These are phyloP conservation scores for Rhizopus sp. DNA, from an alignment of 371 early-diverging fungal species.

Conservation along the genomic window DNA sequence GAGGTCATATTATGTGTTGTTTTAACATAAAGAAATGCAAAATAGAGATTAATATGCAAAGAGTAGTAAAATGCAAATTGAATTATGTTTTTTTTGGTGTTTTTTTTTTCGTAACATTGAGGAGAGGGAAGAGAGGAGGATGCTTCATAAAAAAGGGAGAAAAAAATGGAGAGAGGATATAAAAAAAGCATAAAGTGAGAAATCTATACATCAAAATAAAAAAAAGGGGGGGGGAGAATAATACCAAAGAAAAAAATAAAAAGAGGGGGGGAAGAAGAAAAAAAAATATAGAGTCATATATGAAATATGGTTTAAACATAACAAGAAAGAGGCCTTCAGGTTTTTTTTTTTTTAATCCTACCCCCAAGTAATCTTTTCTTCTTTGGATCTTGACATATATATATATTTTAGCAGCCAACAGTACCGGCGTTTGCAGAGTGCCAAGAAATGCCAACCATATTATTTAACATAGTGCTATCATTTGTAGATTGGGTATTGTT, in stretches of 20 bases:
- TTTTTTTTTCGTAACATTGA: conserved; percentile 7
- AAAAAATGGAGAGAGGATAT: conserved; percentile 1
- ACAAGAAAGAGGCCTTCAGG: conserved; percentile 2
- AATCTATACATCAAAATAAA: conserved; percentile 11
- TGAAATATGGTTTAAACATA: conserved; percentile 3
- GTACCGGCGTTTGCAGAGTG: conserved; percentile 23
- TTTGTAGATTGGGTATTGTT: neutral
- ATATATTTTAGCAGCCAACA: conserved; percentile 26
- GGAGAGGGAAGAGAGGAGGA: conserved; percentile 1
- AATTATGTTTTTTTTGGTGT: neutral
- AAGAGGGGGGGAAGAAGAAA: neutral
- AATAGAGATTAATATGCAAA: conserved; percentile 3
- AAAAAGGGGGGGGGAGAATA: conserved; percentile 1
- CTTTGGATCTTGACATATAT: neutral
- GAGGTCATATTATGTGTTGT: neutral
- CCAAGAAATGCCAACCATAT: conserved; percentile 26
- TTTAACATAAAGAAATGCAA: conserved; percentile 9
- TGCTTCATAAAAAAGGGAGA: conserved; percentile 16
- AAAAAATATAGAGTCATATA: neutral
- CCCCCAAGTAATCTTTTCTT: neutral
- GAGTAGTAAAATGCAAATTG: conserved; percentile 8
- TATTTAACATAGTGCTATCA: conserved; percentile 3
- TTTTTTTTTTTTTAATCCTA: conserved; percentile 8
- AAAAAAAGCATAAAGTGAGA: conserved; percentile 8
- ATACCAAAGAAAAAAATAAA: conserved; percentile 12